These are phyloP conservation scores for Antrodiella citrinella DNA, from an alignment of 768 basidiomycete genomes.

Conservation along the genomic window DNA sequence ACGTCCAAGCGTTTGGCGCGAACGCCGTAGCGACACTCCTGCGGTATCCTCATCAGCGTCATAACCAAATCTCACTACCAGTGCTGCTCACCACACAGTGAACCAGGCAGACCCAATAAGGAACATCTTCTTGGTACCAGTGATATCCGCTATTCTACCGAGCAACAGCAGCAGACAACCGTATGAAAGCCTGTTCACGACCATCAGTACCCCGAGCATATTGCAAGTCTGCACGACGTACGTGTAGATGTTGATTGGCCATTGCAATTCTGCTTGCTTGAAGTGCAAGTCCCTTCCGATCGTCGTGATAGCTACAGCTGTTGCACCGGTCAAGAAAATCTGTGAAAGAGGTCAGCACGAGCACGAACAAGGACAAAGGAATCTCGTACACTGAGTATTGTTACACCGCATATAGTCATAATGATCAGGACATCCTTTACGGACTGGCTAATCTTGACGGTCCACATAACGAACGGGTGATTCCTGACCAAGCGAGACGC, in stretches of 20 bases:
- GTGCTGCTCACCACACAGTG: slow-evolving; percentile 20
- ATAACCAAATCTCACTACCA: no score
- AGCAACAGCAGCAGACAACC: slow-evolving; percentile 15
- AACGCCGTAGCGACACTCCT: slow-evolving; percentile 26
- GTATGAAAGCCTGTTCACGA: slow-evolving; percentile 11
- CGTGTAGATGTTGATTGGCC: slow-evolving; percentile 18
- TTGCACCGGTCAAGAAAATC: slow-evolving; percentile 18
- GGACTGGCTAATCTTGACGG: not conserved
- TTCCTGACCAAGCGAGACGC: not conserved
- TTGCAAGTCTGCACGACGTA: slow-evolving; percentile 4
- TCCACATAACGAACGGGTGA: not conserved
- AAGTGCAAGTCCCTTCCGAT: slow-evolving; percentile 17
- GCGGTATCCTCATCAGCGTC: no score
- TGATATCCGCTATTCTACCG: slow-evolving; percentile 14
- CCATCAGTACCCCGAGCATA: not conserved
- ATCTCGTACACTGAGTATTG: slow-evolving; percentile 16
- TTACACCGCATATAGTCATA: slow-evolving; percentile 15
- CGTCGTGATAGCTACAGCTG: slow-evolving; percentile 16
- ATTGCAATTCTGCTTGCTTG: slow-evolving; percentile 17
- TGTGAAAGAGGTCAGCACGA: not conserved
- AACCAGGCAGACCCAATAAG: slow-evolving; percentile 25
- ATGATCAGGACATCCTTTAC: slow-evolving; percentile 4
- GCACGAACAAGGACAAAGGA: no score
- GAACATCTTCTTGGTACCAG: slow-evolving; percentile 21
- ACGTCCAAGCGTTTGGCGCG: slow-evolving; percentile 18